Conservation (phyloP, 2,329 filamentous ascomycete genomes). For the Pyrenophora tritici-repentis region DNA sequence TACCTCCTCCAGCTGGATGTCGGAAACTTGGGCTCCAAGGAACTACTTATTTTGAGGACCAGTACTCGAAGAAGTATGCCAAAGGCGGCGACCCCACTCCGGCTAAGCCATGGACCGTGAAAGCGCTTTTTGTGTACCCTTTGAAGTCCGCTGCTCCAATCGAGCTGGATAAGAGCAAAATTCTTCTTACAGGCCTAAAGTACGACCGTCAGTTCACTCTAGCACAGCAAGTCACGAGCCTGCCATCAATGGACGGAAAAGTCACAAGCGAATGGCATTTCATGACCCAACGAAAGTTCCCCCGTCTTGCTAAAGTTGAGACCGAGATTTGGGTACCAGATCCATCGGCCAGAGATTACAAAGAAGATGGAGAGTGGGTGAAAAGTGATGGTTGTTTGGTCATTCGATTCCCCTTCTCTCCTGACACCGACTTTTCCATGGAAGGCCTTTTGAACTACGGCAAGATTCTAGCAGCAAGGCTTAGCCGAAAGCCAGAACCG, state of each 20-base stretch:
- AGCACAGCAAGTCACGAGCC: constrained; percentile 62
- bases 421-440: constrained; percentile 40
- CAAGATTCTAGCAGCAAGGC: constrained; percentile 41
- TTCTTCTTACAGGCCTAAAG: constrained; percentile 71
- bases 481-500: constrained; percentile 54
- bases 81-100: constrained; percentile 32
- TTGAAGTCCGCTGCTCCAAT: constrained; percentile 81
- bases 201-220: constrained; percentile 85
- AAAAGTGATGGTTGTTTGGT: constrained; percentile 66
- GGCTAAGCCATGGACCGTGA: constrained; percentile 53
- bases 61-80: constrained; percentile 59
- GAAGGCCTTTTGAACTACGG: constrained; percentile 41
- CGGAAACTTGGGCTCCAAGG: constrained; percentile 56
- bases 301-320: constrained; percentile 71
- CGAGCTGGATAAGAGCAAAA: constrained; percentile 67
- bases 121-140: constrained; percentile 80
- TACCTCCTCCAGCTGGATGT: constrained; percentile 53
- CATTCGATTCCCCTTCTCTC: constrained; percentile 65
- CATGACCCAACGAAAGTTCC: constrained; percentile 71
- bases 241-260: constrained; percentile 51
- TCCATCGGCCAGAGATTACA: constrained; percentile 58
- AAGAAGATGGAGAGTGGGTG: constrained; percentile 54
- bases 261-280: constrained; percentile 65
- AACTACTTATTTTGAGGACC: constrained; percentile 60
- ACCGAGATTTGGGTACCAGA: constrained; percentile 73